Base-by-base conservation (phyloP, 306 rosid genomes). In the Cicer bijugum region DNA sequence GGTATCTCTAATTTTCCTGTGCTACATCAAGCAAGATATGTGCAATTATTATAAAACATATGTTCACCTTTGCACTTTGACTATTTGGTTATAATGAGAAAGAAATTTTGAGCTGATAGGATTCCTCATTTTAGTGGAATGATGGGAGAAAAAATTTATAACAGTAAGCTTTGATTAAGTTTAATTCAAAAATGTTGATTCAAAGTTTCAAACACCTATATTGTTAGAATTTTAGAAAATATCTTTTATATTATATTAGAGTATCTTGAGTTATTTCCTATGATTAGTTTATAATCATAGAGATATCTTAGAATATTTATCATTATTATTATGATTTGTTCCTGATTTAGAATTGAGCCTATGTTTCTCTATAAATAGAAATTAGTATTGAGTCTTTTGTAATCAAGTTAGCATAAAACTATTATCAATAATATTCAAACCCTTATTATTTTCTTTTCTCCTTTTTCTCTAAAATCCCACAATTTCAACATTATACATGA, bases 31-130 rank as follows among this genome's bases (percentile, higher is more conserved):
- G 17, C 35, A 51, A 2, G 4, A 43, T 43, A 52, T 33, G 47
- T 14, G 57, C 5, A 52, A 55, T 9, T 67, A 72, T 56, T 20
- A 14, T 1, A 61, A 51, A 23, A 19, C 16, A 77, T 57, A 37
- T 0, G 23, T 37, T 45, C 68, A 3, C 33, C 33, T 28, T 28
- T 28, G 33, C 33, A 28, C 33, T 28, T 28, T 28, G 33, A 28
- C 33, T 28, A 44, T 37, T 71, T 50, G 20, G 44, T 12, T 71
- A 64, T 55, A 33, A 38, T 43, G 43, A 37, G 63, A 45, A 45
- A 35, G 69, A 7, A 65, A 44, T 19, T 63, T 11, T 72, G 50
- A 79, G 55, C 43, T 60, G 14, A 72, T 44, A 53, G 44, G 68
- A n/a, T 9, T 42, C 20, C 8, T 23, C 9, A 33, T 16, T 59